These are phyloP conservation scores for Dendryphion nanum DNA, from an alignment of 2,329 filamentous ascomycete species.

Conservation along the genomic window DNA sequence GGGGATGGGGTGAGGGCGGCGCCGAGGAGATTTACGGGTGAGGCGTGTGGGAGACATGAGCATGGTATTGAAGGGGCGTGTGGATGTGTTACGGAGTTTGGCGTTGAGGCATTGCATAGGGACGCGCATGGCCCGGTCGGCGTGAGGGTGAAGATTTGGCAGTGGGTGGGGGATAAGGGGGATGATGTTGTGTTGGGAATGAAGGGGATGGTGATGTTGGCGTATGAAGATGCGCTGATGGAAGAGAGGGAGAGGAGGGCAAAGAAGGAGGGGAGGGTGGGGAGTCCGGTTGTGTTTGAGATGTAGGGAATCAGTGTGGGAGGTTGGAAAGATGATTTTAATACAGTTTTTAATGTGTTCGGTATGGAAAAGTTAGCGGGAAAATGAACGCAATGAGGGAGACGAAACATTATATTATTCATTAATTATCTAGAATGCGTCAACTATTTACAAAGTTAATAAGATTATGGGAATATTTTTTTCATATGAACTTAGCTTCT, in stretches of 20 bases:
- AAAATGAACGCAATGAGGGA: not conserved
- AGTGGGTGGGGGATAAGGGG: slow-evolving; percentile 6
- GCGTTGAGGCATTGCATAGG: slow-evolving; percentile 2
- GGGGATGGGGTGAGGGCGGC: too few relatives aligned
- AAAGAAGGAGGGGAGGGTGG: not conserved
- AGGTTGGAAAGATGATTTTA: too few relatives aligned
- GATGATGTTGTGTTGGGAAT: slow-evolving; percentile 4
- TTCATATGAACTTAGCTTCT: too few relatives aligned
- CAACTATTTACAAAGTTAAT: too few relatives aligned
- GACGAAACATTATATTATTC: too few relatives aligned
- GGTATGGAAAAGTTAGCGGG: not conserved
- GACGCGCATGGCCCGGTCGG: not conserved
- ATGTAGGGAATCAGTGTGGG: not conserved
- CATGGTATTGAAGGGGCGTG: slow-evolving; percentile 4
- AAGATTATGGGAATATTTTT: too few relatives aligned
- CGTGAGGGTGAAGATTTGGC: slow-evolving; percentile 6
- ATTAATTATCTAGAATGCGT: too few relatives aligned
- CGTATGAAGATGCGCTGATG: slow-evolving; percentile 5
- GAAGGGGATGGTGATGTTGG: slow-evolving; percentile 6
- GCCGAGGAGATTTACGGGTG: not conserved
- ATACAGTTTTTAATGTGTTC: not conserved
- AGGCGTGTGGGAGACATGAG: slow-evolving; percentile 5
- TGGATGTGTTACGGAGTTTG: slow-evolving; percentile 7
- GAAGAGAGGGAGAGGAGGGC: not conserved
- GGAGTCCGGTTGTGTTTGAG: not conserved